These are phyloP conservation scores for Drosera capensis DNA, from an alignment of 148 eudicot genomes.

Conservation along the genomic window DNA sequence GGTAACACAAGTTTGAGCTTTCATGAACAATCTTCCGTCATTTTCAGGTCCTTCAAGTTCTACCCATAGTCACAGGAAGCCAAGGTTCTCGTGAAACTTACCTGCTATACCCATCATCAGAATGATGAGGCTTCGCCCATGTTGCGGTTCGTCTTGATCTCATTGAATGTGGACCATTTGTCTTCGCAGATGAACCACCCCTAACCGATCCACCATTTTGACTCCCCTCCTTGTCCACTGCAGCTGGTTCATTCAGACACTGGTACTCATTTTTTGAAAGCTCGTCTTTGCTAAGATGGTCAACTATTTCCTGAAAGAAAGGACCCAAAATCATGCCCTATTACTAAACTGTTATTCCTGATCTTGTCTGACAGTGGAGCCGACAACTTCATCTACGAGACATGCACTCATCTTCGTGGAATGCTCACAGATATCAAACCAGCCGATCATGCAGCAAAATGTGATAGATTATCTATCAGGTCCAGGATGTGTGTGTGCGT, in stretches of 20 bases:
- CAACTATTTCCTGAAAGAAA: conserved; percentile 71
- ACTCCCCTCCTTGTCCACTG: conserved; percentile 11
- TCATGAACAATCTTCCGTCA: no score
- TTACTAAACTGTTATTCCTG: no score
- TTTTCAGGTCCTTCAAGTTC: no score
- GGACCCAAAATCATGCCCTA: no score
- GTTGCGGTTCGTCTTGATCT: conserved; percentile 94
- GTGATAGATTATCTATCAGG: no score
- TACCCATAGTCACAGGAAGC: neutral
- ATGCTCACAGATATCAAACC: no score
- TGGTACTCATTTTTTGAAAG: conserved; percentile 62
- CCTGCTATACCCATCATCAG: conserved; percentile 85
- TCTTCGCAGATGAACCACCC: conserved; percentile 11
- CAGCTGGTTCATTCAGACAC: conserved; percentile 48
- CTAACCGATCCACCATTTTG: conserved; percentile 14
- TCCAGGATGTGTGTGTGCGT: no score
- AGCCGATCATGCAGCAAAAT: no score
- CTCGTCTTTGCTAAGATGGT: conserved; percentile 57
- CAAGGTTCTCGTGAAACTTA: conserved; percentile 5
- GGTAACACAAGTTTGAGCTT: neutral
- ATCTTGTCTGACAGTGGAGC: no score
- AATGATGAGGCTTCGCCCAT: conserved; percentile 61
- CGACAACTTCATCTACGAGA: no score
- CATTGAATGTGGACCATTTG: conserved; percentile 55
- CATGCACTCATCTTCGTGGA: no score